Evolutionary conservation across 1,139 yeast genomes (phyloP), one percentile per base, ranked within the genome.

Genomic region (Tardiomyces blankii): DNA sequence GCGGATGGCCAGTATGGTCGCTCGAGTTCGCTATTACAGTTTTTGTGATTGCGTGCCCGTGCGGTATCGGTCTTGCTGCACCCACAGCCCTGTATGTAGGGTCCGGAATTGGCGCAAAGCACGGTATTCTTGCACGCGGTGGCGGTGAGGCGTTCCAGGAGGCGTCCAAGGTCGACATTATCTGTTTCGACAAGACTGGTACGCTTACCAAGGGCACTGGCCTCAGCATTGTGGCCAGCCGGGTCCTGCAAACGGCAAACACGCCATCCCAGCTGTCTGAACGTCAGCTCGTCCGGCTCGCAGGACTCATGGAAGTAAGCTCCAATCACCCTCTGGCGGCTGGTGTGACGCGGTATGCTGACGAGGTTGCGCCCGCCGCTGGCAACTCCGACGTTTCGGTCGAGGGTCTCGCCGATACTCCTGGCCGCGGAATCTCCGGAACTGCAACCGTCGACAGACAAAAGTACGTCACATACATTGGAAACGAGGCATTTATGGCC

Each of bases 31-130:
- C 89, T 0, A 80, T 83, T 53, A 77, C 91, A 0, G 91, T 84
- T 5, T 82, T 84, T 65, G 93, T 80, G 8, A 88, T 87, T 42
- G 95, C 95, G 0, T 87, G 95, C 62, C 96, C 96, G 1, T 87
- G 95, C 71, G 95, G 95, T 1, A 72, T 86, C 42, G 95, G 95
- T 5, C 69, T 87, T 41, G 95, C 95, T 14, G 95, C 95, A 0
- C 95, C 95, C 1, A 85, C 95, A 2, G 95, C 95, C 0, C 73
- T 86, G 30, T 85, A 83, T 81, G 94, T 86, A 4, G 95, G 95
- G 16, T 80, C 94, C 12, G 94, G 95, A 1, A 73, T 84, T 18
- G 94, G 93, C 25, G 95, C 95, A 1, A 70, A 75, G 38, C 69
- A 78, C 58, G 93, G 93, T n/a, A 79, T 83, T 43, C 66, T 83